These are phyloP conservation scores for Auricularia sp. DNA, from an alignment of 768 basidiomycete species.

Conservation along the genomic window DNA sequence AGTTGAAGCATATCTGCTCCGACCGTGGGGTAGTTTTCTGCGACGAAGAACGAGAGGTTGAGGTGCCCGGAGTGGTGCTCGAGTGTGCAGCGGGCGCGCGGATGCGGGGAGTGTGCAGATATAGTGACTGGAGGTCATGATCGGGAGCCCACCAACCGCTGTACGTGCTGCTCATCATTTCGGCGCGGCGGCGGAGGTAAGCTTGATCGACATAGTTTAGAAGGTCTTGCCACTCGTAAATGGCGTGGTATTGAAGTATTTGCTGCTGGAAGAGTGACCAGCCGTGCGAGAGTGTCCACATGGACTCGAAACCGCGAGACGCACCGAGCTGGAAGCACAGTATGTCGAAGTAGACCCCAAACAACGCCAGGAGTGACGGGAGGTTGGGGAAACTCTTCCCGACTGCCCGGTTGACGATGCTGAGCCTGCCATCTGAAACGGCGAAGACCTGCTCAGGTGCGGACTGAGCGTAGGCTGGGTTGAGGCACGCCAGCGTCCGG, in stretches of 20 bases:
- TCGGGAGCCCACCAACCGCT: constrained; percentile 2
- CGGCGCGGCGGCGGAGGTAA: constrained; percentile 1
- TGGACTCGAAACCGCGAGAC: neutral
- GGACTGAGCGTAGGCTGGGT: neutral
- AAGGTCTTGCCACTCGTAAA: neutral
- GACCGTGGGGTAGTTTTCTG: too few species aligned
- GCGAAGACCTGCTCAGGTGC: neutral
- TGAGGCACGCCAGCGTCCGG: neutral
- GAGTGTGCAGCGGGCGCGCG: neutral
- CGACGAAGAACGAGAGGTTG: neutral
- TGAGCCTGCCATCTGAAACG: neutral
- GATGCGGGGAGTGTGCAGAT: neutral
- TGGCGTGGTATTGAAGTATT: neutral
- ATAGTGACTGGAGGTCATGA: neutral
- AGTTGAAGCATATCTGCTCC: too few species aligned
- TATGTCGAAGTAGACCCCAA: neutral
- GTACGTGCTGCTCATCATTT: constrained; percentile 1
- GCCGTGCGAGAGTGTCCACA: neutral
- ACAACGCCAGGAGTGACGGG: neutral
- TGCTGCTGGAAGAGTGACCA: neutral
- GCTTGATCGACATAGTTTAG: neutral
- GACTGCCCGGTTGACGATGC: neutral
- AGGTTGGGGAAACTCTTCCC: neutral
- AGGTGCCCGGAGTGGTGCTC: neutral
- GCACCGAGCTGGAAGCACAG: neutral